Conservation (phyloP, 2,329 filamentous ascomycete genomes). For the Tolypocladium guangdongense region DNA sequence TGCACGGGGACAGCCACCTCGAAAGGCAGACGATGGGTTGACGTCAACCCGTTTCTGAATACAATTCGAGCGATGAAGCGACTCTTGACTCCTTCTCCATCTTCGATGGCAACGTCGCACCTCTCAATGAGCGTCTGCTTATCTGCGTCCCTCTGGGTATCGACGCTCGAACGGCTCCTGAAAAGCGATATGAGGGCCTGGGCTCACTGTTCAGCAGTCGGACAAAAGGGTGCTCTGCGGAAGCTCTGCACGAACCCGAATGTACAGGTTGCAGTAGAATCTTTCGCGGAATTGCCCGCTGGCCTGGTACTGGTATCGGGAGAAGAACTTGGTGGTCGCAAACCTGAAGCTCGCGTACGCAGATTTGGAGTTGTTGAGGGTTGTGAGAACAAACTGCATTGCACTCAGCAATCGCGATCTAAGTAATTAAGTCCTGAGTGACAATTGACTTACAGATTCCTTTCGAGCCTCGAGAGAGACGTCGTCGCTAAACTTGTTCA, state of each 20-base stretch:
- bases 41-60: constrained; percentile 66
- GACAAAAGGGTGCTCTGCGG: neutral
- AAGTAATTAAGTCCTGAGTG: neutral
- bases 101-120: constrained; percentile 64
- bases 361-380: constrained; percentile 70
- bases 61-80: constrained; percentile 64
- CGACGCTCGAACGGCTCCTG: constrained; percentile 50
- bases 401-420: neutral
- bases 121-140: constrained; percentile 61
- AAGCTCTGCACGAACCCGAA: constrained; percentile 38
- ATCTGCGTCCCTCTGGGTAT: constrained; percentile 45
- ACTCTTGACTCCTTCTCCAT: constrained; percentile 59
- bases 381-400: constrained; percentile 56
- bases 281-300: constrained; percentile 38
- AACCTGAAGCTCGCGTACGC: constrained; percentile 67
- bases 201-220: neutral
- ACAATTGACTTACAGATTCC: constrained; percentile 42
- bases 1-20: constrained; percentile 65
- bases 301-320: constrained; percentile 56
- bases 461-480: constrained; percentile 63
- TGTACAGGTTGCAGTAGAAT: constrained; percentile 68
- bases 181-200: constrained; percentile 64
- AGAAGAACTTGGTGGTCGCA: constrained; percentile 58
- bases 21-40: constrained; percentile 67
- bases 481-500: constrained; percentile 70